Conservation (phyloP, 495 filamentous ascomycete species). For the Xylaria intraflava region DNA sequence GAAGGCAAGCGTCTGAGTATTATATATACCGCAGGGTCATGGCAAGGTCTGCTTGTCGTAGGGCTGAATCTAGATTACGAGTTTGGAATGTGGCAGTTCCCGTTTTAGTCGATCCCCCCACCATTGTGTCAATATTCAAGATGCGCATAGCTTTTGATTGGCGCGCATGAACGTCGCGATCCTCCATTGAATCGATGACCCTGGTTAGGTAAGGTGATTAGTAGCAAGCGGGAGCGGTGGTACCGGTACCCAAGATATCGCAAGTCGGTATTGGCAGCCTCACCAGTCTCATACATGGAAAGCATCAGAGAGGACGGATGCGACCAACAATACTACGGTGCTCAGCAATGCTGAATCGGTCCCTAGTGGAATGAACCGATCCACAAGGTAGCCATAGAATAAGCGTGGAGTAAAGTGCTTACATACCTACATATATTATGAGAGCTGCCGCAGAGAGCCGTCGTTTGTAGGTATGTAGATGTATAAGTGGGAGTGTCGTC, state of each 20-base stretch:
- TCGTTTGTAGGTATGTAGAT: too few species aligned
- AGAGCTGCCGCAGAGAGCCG: too few species aligned
- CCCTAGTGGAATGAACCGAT: too few species aligned
- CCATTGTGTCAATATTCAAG: constrained; percentile 1
- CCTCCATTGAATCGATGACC: background rate
- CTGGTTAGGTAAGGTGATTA: background rate
- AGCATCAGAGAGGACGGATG: background rate
- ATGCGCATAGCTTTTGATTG: constrained; percentile 17
- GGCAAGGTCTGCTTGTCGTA: background rate
- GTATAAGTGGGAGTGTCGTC: too few species aligned
- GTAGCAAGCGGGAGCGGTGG: background rate
- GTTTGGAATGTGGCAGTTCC: constrained; percentile 3
- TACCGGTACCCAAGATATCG: too few species aligned
- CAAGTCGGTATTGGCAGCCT: background rate
- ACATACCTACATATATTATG: too few species aligned
- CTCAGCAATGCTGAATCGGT: too few species aligned
- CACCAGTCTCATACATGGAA: background rate
- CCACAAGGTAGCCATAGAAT: too few species aligned
- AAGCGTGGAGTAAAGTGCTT: too few species aligned
- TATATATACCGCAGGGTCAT: background rate
- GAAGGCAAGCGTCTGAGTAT: background rate
- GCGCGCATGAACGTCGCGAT: constrained; percentile 6
- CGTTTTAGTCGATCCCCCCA: constrained; percentile 11
- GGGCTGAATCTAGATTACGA: constrained; percentile 14
- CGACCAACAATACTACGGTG: background rate